Base-by-base conservation (phyloP, 441 rosid species). In the Rhodomyrtus psidioides region DNA sequence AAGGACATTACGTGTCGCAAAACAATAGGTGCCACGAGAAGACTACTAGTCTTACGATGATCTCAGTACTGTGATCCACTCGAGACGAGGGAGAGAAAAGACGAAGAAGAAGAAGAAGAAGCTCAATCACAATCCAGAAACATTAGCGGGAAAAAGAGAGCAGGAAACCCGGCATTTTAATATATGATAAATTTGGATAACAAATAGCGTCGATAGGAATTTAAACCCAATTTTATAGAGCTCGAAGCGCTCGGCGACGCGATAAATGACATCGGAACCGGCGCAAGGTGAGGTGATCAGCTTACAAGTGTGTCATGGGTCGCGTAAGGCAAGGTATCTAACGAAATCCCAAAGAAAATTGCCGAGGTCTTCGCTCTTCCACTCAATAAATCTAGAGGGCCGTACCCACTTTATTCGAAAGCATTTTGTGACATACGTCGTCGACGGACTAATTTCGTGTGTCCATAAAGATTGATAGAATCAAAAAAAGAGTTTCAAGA, bases 231-330 rank as follows among this genome's bases (percentile, higher is more conserved):
- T 62, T 62, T 62, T 30, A 62, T 4, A 17, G 13, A 7, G 46
- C 34, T 34, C 34, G 34, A 34, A 34, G 34, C 34, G 4, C 34
- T 34, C 34, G 34, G 34, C 34, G 34, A 2, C 34, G 34, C 34
- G 34, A 34, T 34, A 34, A 34, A 34, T 34, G 4, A 34, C 34
- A 4, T 34, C 3, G 34, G 4, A 34, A 34, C 34, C 34, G 34
- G 4, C 4, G 34, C 34, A 34, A 34, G 34, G 34, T 34, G 34
- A 34, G 4, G 34, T 34, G 46, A 6, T 42, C 8, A 7, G 7
- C 12, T 30, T 4, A 8, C 6, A 0, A 21, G 75, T 2, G 1
- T 9, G 0, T 3, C 23, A 0, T 0, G 0, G 6, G 24, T 8
- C 44, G 8, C 8, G 19, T 10, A 0, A 17, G 24, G 0, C 44